These are phyloP conservation scores for Mycena metata DNA, from an alignment of 768 basidiomycete genomes.

Conservation along the genomic window DNA sequence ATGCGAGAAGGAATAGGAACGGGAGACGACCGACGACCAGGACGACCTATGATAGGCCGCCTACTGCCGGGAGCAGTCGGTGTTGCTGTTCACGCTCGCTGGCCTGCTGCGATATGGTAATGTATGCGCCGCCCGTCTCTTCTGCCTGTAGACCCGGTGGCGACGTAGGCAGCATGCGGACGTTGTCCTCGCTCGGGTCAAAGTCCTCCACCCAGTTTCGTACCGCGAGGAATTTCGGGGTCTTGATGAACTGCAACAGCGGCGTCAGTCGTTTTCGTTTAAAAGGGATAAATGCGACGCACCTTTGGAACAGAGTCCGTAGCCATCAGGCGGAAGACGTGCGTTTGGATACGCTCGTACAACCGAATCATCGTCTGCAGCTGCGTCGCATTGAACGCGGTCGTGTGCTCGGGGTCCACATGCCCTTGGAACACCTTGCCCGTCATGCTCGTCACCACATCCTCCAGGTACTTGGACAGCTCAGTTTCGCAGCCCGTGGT, in stretches of 20 bases:
- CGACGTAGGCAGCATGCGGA: conserved; percentile 68
- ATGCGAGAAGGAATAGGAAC: conserved; percentile 39
- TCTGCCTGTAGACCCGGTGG: conserved; percentile 84
- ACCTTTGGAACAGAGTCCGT: conserved; percentile 99
- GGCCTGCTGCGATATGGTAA: conserved; percentile 86
- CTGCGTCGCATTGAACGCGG: conserved; percentile 93
- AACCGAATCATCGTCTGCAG: conserved; percentile 92
- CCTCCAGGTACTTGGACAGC: conserved; percentile 92
- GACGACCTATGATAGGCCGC: conserved; percentile 36
- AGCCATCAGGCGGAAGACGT: conserved; percentile 98
- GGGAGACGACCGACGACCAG: conserved; percentile 44
- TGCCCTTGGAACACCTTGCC: conserved; percentile 85
- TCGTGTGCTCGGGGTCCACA: conserved; percentile 85
- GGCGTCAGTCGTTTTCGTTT: conserved; percentile 23
- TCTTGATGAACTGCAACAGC: conserved; percentile 83
- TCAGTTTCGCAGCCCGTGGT: conserved; percentile 96
- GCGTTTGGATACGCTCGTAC: conserved; percentile 96
- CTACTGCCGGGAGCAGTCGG: conserved; percentile 45
- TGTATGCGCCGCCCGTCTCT: conserved; percentile 87
- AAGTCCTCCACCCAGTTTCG: conserved; percentile 85
- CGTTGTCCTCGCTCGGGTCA: conserved; percentile 73
- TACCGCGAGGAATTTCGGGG: conserved; percentile 82
- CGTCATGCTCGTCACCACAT: conserved; percentile 83
- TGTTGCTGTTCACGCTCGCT: conserved; percentile 76
- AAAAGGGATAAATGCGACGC: conserved; percentile 36